Percentiles rank a stretch among this genome's conserved stretches.
Evolutionary conservation across 345 rosid genomes (phyloP).

Genomic region (Corchorus capsularis): DNA sequence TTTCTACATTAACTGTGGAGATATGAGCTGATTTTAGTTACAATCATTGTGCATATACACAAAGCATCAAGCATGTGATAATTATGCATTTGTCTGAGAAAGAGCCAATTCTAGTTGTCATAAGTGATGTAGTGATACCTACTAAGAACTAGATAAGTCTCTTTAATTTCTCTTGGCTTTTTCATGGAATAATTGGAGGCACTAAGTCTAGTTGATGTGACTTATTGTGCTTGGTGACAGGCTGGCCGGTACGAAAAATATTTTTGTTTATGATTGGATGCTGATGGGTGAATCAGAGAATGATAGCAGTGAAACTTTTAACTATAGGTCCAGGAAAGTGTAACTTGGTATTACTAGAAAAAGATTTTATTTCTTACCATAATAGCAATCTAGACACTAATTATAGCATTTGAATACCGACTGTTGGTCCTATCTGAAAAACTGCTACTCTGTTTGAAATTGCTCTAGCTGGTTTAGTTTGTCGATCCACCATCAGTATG

Average conservation of each 20-base stretch:
- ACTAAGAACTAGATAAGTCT: not conserved
- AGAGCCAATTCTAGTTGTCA: not conserved
- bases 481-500: not conserved
- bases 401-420: not conserved
- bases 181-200: not conserved
- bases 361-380: not conserved
- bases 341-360: not conserved
- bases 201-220: conserved; percentile 22
- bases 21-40: not conserved
- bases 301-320: not conserved
- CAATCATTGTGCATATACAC: not conserved
- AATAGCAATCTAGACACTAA: not conserved
- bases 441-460: not conserved
- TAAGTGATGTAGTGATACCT: not conserved
- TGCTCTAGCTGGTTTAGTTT: not conserved
- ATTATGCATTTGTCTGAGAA: not conserved
- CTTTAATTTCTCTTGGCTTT: not conserved
- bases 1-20: not conserved
- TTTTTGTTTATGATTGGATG: not conserved
- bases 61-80: conserved; percentile 5
- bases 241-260: conserved; percentile 28
- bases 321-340: not conserved
- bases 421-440: not conserved
- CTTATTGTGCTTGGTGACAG: conserved; percentile 25
- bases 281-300: not conserved